Base-by-base conservation (phyloP, 768 basidiomycete genomes). In the Boletus rufocinnamomeus region DNA sequence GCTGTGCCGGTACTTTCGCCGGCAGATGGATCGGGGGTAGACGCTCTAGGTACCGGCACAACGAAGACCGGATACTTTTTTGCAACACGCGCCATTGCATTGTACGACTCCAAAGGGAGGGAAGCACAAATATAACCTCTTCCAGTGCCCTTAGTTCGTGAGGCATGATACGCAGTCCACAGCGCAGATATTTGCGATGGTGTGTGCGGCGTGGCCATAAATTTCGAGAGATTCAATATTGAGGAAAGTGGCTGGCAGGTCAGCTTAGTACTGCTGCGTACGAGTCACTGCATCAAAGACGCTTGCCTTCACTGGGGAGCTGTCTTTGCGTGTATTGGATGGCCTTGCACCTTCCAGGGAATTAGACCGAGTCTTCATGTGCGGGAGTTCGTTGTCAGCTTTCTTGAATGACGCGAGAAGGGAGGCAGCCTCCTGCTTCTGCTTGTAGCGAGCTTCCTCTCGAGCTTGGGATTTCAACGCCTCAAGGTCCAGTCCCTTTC, bases 121-220 rank as follows among this genome's bases (percentile, higher is more conserved):
- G 87, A 78, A 2, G 96, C 96, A 58, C 89, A 95, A 30, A 98
- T 81, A 69, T 83, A 94, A 11, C 91, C 92, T 37, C 89, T 86
- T 17, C 91, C 89, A 0, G 92, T 91, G 1, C 92, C 86, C 11
- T 83, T 80, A 1, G 91, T 88, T 32, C 91, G 86, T 5, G 89
- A 85, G 16, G 84, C 81, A 70, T 98, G 95, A 68, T 95, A 98
- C 0, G 90, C 82, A 4, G 85, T 91, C 96, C 96, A 98, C 0
- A 98, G 79, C 0, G 87, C 81, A 4, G 87, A 82, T 65, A 99
- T 82, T 68, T 92, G 89, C 11, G 83, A 82, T 6, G 85, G 55
- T 3, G 89, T 86, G 69, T 93, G 90, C 1, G 89, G 83, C 11
- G 82, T 81, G 27, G 82, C 76, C 56, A 91, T 66, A 25, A 95